Evolutionary conservation across 768 basidiomycete genomes (phyloP), one percentile per base, ranked within the genome.

Genomic region (Auriscalpium vulgare): DNA sequence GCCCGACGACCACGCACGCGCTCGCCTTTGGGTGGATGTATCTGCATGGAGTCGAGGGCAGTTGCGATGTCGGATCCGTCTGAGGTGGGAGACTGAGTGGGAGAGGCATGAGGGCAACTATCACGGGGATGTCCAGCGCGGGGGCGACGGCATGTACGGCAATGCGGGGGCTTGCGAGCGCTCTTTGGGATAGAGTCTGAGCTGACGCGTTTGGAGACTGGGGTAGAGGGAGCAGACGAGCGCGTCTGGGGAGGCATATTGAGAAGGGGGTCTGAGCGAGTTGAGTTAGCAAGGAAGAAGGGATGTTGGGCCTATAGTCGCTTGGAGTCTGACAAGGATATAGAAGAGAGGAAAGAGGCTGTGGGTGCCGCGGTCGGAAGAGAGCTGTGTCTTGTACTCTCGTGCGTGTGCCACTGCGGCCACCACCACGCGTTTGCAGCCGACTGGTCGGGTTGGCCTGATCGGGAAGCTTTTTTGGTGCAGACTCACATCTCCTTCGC

Each of bases 121-220:
- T 80, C 78, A 51, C 84, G 82, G 13, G 84, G 84, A 62, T 85
- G 84, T 0, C 84, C 83, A 17, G 72, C 75, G 55, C 76, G 74
- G 0, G 81, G 81, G 21, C 78, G 78, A 57, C 75, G 72, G 65
- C 84, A 85, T 63, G 78, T 79, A 46, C 69, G 74, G 67, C 83
- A 85, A 48, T 70, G 75, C 37, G 78, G 84, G 2, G 65, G 63
- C 51, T 82, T 83, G 45, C 81, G 80, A 6, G 79, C 71, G 10
- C 70, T 68, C 38, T 65, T 65, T 3, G 72, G 68, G n/a, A 71
- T 67, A 16, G 48, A 58, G 19, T 56, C 46, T 10, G 45, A 35
- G 29, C 37, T 37, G 52, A 48, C 37, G 49, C 54, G 19, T 51
- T 61, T 57, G 54, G 35, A 47, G 29, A 16, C 36, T 7, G 49